Evolutionary conservation across 169 alveolate species (phyloP).

Genomic region (Cryptosporidium sp.): DNA sequence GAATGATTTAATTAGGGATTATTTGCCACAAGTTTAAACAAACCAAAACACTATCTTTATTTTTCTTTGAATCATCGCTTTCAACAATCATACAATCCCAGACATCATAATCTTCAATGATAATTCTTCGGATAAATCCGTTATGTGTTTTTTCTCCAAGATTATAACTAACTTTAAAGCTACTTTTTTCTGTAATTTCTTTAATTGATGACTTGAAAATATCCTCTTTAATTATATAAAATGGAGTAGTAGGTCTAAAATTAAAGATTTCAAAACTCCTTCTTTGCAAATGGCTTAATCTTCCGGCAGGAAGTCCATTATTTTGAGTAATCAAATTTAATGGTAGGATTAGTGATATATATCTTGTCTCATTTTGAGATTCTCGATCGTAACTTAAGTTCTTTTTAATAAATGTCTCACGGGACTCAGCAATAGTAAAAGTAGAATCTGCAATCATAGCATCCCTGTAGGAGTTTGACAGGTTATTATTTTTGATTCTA

Average conservation of each 20-base stretch:
- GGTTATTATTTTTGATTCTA: slow-evolving; percentile 58
- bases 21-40: slow-evolving; percentile 71
- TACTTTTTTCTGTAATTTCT: background rate
- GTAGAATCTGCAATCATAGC: slow-evolving; percentile 68
- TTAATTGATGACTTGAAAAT: slow-evolving; percentile 19
- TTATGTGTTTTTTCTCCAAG: slow-evolving; percentile 17
- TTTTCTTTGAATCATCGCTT: slow-evolving; percentile 49
- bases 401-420: slow-evolving; percentile 52
- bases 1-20: slow-evolving; percentile 44
- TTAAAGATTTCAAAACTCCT: slow-evolving; percentile 40
- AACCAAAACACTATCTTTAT: slow-evolving; percentile 19
- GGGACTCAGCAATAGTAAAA: slow-evolving; percentile 56
- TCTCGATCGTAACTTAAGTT: slow-evolving; percentile 3
- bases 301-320: slow-evolving; percentile 4
- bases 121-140: slow-evolving; percentile 45
- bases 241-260: slow-evolving; percentile 56
- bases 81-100: slow-evolving; percentile 66
- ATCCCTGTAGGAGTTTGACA: slow-evolving; percentile 62
- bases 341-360: slow-evolving; percentile 53
- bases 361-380: slow-evolving; percentile 33
- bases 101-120: slow-evolving; percentile 32
- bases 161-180: slow-evolving; percentile 7
- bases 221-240: slow-evolving; percentile 36
- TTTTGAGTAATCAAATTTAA: background rate
- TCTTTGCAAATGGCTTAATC: slow-evolving; percentile 30